Evolutionary conservation across 2,329 filamentous ascomycete species (phyloP).

Genomic region (Cercospora sojina): DNA sequence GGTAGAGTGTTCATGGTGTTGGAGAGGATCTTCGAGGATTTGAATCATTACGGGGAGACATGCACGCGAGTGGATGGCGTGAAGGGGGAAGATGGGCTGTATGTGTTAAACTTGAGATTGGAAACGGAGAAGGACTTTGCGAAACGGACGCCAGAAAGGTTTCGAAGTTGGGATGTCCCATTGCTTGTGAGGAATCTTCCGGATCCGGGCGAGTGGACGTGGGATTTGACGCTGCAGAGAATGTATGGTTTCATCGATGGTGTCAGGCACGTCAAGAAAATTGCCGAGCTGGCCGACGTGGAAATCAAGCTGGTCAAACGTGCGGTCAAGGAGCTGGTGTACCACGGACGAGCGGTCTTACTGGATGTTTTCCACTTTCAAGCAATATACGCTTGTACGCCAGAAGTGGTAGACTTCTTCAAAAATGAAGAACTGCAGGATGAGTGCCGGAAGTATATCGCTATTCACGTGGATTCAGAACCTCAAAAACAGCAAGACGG

Average conservation of each 20-base stretch:
- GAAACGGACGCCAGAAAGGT: constrained; percentile 70
- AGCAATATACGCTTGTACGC: constrained; percentile 82
- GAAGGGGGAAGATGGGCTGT: constrained; percentile 21
- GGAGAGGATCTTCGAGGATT: constrained; percentile 82
- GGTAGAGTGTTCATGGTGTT: constrained; percentile 66
- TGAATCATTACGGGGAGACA: constrained; percentile 97
- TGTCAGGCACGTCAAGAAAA: constrained; percentile 82
- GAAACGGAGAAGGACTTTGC: constrained; percentile 64
- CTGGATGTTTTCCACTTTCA: constrained; percentile 95
- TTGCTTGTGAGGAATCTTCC: constrained; percentile 60
- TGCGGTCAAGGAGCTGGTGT: constrained; percentile 83
- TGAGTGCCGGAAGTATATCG: constrained; percentile 85
- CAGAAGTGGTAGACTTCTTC: constrained; percentile 76
- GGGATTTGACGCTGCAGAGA: constrained; percentile 74
- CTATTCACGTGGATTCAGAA: constrained; percentile 40
- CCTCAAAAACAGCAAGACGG: constrained; percentile 2
- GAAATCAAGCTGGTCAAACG: constrained; percentile 83
- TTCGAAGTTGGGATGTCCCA: constrained; percentile 88
- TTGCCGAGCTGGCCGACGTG: constrained; percentile 80
- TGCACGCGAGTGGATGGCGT: constrained; percentile 30
- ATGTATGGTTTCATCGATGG: constrained; percentile 88
- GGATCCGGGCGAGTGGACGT: constrained; percentile 60
- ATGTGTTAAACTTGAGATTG: constrained; percentile 36
- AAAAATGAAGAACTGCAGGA: constrained; percentile 74
- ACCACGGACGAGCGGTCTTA: constrained; percentile 86